Evolutionary conservation across 176 grass and related monocot species (phyloP).

Genomic region (Phragmites australis): DNA sequence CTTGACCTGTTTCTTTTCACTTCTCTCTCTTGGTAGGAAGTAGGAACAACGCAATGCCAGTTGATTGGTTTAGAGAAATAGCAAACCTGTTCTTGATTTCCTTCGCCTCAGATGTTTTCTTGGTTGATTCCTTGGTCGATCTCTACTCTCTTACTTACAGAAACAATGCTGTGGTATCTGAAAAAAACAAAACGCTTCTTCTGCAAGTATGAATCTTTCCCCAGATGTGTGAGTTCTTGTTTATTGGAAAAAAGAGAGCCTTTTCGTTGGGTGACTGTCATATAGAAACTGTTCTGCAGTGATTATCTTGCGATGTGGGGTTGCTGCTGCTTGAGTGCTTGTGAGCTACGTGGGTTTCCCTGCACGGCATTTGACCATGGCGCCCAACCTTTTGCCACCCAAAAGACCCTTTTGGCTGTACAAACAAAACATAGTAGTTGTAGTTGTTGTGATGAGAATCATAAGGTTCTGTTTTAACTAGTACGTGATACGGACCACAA

Average conservation of each 20-base stretch:
- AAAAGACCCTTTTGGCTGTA: slow-evolving; percentile 47
- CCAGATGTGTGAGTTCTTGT: neutral
- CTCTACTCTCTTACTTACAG: neutral
- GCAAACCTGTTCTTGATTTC: neutral
- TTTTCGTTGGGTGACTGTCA: neutral
- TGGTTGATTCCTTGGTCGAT: neutral
- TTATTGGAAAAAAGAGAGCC: neutral
- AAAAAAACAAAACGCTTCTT: neutral
- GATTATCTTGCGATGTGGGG: slow-evolving; percentile 32
- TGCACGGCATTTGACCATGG: slow-evolving; percentile 41
- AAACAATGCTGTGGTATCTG: neutral
- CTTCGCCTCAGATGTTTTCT: neutral
- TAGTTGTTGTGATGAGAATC: slow-evolving; percentile 29
- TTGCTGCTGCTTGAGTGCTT: slow-evolving; percentile 20
- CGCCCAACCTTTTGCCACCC: slow-evolving; percentile 23
- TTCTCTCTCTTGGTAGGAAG: neutral
- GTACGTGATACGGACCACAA: neutral
- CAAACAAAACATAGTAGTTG: slow-evolving; percentile 40
- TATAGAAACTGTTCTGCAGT: neutral
- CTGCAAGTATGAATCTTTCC: slow-evolving; percentile 3
- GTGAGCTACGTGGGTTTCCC: slow-evolving; percentile 32
- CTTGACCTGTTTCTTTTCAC: neutral
- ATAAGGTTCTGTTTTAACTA: neutral
- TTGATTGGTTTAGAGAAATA: neutral
- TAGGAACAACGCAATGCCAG: neutral